Evolutionary conservation across 768 basidiomycete genomes (phyloP).

Genomic region (Lepiota subincarnata): DNA sequence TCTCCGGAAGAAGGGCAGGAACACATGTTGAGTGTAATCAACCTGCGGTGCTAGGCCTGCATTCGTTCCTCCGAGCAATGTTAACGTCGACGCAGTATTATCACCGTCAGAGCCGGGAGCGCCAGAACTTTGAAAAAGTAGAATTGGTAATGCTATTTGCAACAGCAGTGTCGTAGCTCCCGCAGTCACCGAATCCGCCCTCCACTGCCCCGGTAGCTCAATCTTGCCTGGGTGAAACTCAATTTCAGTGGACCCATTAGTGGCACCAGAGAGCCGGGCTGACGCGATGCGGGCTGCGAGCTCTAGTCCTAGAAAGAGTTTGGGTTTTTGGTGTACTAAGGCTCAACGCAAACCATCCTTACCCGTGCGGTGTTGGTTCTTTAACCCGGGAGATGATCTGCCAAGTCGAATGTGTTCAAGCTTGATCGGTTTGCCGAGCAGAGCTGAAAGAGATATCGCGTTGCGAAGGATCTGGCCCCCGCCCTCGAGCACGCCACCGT

Average conservation of each 20-base stretch:
- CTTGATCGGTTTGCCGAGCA: constrained; percentile 55
- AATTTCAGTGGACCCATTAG: constrained; percentile 48
- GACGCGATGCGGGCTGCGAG: constrained; percentile 60
- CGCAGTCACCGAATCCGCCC: constrained; percentile 53
- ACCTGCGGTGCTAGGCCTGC: constrained; percentile 69
- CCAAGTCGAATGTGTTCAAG: constrained; percentile 59
- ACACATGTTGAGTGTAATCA: constrained; percentile 62
- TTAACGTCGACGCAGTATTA: constrained; percentile 39
- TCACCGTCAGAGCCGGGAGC: constrained; percentile 12
- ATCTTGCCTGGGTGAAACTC: constrained; percentile 52
- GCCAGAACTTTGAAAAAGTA: constrained; percentile 47
- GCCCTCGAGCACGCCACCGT: constrained; percentile 51
- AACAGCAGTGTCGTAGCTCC: constrained; percentile 69
- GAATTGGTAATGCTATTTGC: constrained; percentile 66
- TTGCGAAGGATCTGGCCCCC: constrained; percentile 77
- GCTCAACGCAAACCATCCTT: constrained; percentile 7
- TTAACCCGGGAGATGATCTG: constrained; percentile 61
- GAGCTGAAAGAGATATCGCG: constrained; percentile 58
- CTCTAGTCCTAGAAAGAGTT: constrained; percentile 48
- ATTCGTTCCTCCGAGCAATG: constrained; percentile 69
- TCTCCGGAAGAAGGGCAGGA: constrained; percentile 62
- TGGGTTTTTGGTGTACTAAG: neutral
- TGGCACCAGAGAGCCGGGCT: constrained; percentile 52
- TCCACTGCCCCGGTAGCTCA: constrained; percentile 34
- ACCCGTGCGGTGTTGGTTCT: constrained; percentile 72